Evolutionary conservation across 345 rosid species (phyloP).

Genomic region (Trapa bicornis): DNA sequence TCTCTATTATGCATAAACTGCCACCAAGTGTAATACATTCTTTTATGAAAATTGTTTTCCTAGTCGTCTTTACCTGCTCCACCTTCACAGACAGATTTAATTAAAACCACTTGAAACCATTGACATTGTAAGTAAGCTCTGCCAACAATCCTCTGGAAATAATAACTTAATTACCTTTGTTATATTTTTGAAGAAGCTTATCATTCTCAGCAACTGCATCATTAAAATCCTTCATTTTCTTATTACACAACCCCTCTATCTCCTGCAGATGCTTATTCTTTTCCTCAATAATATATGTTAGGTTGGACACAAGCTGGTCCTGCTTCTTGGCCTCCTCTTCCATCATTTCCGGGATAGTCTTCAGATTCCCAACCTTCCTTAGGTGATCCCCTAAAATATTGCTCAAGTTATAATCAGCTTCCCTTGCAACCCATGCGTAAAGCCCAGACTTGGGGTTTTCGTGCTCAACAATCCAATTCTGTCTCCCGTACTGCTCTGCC

Average conservation of each 20-base stretch:
- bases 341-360: constrained; percentile 58
- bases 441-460: constrained; percentile 37
- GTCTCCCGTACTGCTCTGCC: constrained; percentile 70
- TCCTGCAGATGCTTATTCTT: constrained; percentile 43
- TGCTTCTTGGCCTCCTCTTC: constrained; percentile 89
- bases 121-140: background rate
- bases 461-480: constrained; percentile 37
- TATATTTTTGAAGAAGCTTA: constrained; percentile 58
- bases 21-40: too few species aligned
- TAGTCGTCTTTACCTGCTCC: background rate
- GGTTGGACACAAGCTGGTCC: constrained; percentile 45
- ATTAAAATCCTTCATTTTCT: constrained; percentile 37
- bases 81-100: background rate
- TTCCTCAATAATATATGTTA: constrained; percentile 37
- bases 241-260: constrained; percentile 35
- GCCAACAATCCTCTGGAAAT: background rate
- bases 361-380: constrained; percentile 66
- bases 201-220: constrained; percentile 59
- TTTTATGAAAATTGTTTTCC: background rate
- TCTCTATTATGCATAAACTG: too few species aligned
- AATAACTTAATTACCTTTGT: constrained; percentile 40
- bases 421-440: constrained; percentile 90
- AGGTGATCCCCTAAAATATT: constrained; percentile 63
- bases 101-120: background rate
- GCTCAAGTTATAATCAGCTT: constrained; percentile 58